Percentiles rank a stretch among this genome's conserved stretches.
phyloP scores from a whole-genome alignment of 345 rosid species.

The Brassica incana region DNA sequence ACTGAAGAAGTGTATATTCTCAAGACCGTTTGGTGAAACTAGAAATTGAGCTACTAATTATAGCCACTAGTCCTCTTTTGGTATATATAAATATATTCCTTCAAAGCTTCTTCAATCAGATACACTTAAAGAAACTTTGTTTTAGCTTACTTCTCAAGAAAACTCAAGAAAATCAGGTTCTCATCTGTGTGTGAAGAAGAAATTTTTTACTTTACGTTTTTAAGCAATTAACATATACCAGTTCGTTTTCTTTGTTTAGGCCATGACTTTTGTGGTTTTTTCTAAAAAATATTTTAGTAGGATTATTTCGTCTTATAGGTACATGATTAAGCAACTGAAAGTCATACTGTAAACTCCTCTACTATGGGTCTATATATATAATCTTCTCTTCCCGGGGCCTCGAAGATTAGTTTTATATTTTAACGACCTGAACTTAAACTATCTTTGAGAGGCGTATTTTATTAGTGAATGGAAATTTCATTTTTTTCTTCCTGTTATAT shows the following conservation, averaged over 20 bases:
- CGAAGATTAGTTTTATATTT: not conserved
- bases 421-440: not conserved
- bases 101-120: not conserved
- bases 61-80: not conserved
- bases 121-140: not conserved
- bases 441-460: not conserved
- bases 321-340: not conserved
- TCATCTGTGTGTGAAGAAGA: not conserved
- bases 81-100: not conserved
- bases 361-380: no score
- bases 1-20: not conserved
- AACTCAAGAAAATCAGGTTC: not conserved
- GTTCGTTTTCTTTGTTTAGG: not conserved
- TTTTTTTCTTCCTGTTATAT: not conserved
- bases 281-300: no score
- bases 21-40: not conserved
- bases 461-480: not conserved
- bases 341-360: not conserved
- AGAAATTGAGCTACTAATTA: not conserved
- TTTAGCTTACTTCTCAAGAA: not conserved
- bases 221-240: not conserved
- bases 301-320: not conserved
- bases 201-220: no score
- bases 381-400: not conserved
- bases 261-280: constrained; percentile 4